Conservation (phyloP, 768 basidiomycete species). For the Paxillus involutus region DNA sequence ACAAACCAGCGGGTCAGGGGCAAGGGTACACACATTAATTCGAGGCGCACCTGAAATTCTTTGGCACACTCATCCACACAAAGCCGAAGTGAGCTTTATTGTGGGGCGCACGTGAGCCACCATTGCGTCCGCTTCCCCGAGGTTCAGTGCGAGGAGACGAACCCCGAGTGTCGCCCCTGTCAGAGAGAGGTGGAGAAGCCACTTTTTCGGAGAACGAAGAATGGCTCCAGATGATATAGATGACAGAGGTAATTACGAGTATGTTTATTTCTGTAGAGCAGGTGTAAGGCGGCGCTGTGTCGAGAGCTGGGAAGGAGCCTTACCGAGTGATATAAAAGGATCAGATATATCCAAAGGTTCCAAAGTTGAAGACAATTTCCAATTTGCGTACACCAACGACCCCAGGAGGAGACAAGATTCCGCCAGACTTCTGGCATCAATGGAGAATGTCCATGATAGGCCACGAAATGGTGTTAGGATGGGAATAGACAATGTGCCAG, state of each 20-base stretch:
- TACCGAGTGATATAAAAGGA: slow-evolving; percentile 55
- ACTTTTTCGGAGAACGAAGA: slow-evolving; percentile 39
- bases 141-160: slow-evolving; percentile 48
- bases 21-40: background rate
- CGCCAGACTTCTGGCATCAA: slow-evolving; percentile 60
- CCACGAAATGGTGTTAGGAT: slow-evolving; percentile 44
- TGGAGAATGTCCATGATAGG: slow-evolving; percentile 45
- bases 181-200: slow-evolving; percentile 12
- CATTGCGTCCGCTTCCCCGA: slow-evolving; percentile 45
- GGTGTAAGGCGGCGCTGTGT: slow-evolving; percentile 2
- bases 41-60: slow-evolving; percentile 70
- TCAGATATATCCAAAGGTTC: slow-evolving; percentile 23
- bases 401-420: slow-evolving; percentile 67
- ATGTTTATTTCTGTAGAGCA: slow-evolving; percentile 51
- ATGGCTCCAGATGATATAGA: slow-evolving; percentile 66
- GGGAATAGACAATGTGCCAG: slow-evolving; percentile 44
- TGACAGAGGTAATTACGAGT: slow-evolving; percentile 51
- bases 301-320: slow-evolving; percentile 7
- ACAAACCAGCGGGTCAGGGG: slow-evolving; percentile 14
- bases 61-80: slow-evolving; percentile 89
- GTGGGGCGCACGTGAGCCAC: slow-evolving; percentile 21
- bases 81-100: slow-evolving; percentile 61
- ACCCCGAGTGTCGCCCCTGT: slow-evolving; percentile 17
- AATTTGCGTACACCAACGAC: slow-evolving; percentile 57
- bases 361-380: slow-evolving; percentile 30